Base-by-base conservation (phyloP, 1,284 basidiomycete genomes). In the Puccinia polysora region DNA sequence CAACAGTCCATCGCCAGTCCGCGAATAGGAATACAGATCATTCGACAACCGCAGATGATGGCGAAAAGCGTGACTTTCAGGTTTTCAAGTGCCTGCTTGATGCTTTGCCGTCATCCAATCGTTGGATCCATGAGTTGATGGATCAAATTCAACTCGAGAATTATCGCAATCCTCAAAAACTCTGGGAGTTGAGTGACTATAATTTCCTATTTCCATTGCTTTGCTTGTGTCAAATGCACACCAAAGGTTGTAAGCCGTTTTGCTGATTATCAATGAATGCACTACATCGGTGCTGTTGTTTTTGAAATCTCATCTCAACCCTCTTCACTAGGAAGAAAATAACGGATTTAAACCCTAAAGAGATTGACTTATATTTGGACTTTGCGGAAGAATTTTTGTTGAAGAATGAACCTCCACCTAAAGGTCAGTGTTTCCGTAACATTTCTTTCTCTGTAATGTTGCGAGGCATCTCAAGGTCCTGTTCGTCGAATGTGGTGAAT, bases 181-280 rank as follows among this genome's bases (percentile, higher is more conserved):
- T 64, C 25, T 64, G 62, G 62, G 62, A 64, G 62, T 64, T 49
- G 34, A 60, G 58, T 60, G 5, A 40, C 36, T 43, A n/a, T 38
- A 20, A 43, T 43, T 8, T 38, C 3, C n/a, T 45, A 20, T 2
- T 28, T 60, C 12, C 8, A 12, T 3, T 45, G 23, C 30, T 60
- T 30, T 45, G n/a, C 23, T 60, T 60, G 14, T 18, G 15, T n/a
- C n/a, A n/a, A n/a, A n/a, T n/a, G n/a, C n/a, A n/a, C n/a, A n/a
- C n/a, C n/a, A n/a, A n/a, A n/a, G n/a, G n/a, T 40, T 43, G 7
- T 23, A n/a, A n/a, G n/a, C 5, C 34, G 30, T 38, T 58, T 34
- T 34, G 28, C 49, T 50, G 32, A 32, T 23, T 47, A 38, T 7
- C 7, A 20, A 45, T 28, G 23, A 45, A n/a, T n/a, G n/a, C n/a